Percentiles rank a stretch among this genome's conserved stretches.
Evolutionary conservation across 768 basidiomycete species (phyloP).

Genomic region (Holtermannia corniformis): DNA sequence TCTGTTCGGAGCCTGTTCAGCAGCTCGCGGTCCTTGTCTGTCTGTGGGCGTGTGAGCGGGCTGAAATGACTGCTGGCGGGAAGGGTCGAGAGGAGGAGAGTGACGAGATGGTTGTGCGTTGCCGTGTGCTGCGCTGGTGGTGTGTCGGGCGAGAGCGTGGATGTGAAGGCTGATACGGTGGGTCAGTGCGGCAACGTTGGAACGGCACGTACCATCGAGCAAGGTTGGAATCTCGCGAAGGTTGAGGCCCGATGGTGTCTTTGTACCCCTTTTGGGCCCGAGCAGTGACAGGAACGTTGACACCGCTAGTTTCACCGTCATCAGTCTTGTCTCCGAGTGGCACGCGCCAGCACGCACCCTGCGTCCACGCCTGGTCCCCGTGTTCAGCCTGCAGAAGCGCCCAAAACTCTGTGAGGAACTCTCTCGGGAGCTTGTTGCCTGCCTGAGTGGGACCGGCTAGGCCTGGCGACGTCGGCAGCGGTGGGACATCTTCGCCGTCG

Average conservation of each 20-base stretch:
- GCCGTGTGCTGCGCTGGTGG: constrained; percentile 8
- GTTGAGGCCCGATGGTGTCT: constrained; percentile 34
- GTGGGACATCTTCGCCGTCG: constrained; percentile 3
- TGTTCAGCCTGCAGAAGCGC: constrained; percentile 26
- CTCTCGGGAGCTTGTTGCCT: constrained; percentile 31
- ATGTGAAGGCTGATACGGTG: constrained; percentile 13
- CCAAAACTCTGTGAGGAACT: constrained; percentile 39
- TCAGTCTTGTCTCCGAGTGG: not conserved
- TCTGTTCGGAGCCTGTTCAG: constrained; percentile 27
- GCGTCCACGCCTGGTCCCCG: constrained; percentile 29
- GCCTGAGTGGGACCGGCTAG: constrained; percentile 4
- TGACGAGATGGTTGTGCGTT: constrained; percentile 29
- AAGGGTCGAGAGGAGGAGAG: constrained; percentile 20
- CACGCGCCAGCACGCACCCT: not conserved
- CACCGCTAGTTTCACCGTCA: constrained; percentile 3
- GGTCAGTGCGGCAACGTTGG: not conserved
- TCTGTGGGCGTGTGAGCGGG: constrained; percentile 15
- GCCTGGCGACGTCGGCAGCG: not conserved
- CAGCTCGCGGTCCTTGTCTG: constrained; percentile 31
- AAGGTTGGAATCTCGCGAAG: constrained; percentile 32
- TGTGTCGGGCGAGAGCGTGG: constrained; percentile 11
- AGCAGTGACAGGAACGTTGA: constrained; percentile 17
- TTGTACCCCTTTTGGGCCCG: constrained; percentile 32
- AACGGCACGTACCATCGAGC: constrained; percentile 28
- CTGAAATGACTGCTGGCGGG: constrained; percentile 24